These are phyloP conservation scores for Lipomyces yamadae DNA, from an alignment of 805 yeast genomes.

Conservation along the genomic window DNA sequence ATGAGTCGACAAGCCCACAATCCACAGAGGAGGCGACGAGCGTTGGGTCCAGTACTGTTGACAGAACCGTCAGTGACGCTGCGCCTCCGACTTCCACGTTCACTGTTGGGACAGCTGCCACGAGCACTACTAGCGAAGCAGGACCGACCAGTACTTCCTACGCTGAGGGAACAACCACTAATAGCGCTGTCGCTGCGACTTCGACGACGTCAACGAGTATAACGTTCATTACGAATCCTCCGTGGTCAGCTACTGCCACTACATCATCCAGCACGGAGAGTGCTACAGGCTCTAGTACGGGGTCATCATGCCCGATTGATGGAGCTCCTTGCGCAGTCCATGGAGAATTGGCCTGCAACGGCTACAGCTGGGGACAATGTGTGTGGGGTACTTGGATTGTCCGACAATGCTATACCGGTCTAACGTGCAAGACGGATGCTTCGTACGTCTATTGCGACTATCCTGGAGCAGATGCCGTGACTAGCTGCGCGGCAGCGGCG, in stretches of 20 bases:
- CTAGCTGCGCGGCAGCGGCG: conserved; percentile 42
- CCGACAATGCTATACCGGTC: conserved; percentile 43
- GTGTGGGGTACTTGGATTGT: conserved; percentile 42
- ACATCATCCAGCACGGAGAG: conserved; percentile 7
- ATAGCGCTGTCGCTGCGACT: not conserved
- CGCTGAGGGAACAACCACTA: conserved; percentile 8
- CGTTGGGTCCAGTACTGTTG: not conserved
- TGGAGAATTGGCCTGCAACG: conserved; percentile 42
- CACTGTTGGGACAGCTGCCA: not conserved
- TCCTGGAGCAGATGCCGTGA: conserved; percentile 42
- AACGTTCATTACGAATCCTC: conserved; percentile 15
- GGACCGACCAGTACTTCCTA: conserved; percentile 6
- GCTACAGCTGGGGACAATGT: conserved; percentile 41
- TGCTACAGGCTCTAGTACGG: conserved; percentile 3
- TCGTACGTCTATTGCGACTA: conserved; percentile 41
- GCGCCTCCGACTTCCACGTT: not conserved
- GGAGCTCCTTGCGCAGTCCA: conserved; percentile 41
- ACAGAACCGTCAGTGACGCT: not conserved
- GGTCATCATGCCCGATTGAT: conserved; percentile 26
- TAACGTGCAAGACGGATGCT: conserved; percentile 40
- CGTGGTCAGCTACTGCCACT: conserved; percentile 18
- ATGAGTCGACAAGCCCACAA: not conserved
- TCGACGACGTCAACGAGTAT: conserved; percentile 2
- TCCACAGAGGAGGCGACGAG: not conserved
- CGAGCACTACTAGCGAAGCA: not conserved